These are phyloP conservation scores for Anisodus acutangulus DNA, from an alignment of 257 asterid genomes.

Conservation along the genomic window DNA sequence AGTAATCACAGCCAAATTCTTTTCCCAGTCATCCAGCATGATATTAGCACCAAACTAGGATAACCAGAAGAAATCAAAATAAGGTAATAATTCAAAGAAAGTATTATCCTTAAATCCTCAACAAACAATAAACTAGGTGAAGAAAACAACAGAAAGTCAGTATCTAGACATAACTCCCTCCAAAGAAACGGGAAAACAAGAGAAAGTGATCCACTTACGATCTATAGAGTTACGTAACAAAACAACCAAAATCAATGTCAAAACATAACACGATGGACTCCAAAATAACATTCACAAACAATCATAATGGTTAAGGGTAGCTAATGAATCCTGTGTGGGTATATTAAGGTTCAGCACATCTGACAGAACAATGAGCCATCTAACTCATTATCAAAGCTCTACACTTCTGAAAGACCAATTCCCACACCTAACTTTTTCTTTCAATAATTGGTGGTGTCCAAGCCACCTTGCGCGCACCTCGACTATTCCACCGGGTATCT, in stretches of 20 bases:
- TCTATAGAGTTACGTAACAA: not conserved
- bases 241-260: not conserved
- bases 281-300: not conserved
- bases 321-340: not conserved
- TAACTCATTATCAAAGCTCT: not conserved
- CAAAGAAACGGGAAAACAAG: constrained; percentile 24
- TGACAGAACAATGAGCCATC: not conserved
- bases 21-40: constrained; percentile 97
- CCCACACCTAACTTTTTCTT: not conserved
- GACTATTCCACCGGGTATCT: not conserved
- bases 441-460: too few species aligned
- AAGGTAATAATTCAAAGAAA: not conserved
- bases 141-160: not conserved
- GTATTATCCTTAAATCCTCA: not conserved
- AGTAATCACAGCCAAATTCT: constrained; percentile 90
- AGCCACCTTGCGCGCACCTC: not conserved
- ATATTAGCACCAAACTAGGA: constrained; percentile 64
- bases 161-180: not conserved
- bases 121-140: constrained; percentile 6
- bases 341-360: not conserved
- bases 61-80: constrained; percentile 26
- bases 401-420: not conserved
- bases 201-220: constrained; percentile 25
- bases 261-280: not conserved
- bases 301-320: constrained; percentile 1